Percentiles rank a stretch among this genome's conserved stretches.
Evolutionary conservation across 495 filamentous ascomycete species (phyloP).

Genomic region (Tuber melanosporum): DNA sequence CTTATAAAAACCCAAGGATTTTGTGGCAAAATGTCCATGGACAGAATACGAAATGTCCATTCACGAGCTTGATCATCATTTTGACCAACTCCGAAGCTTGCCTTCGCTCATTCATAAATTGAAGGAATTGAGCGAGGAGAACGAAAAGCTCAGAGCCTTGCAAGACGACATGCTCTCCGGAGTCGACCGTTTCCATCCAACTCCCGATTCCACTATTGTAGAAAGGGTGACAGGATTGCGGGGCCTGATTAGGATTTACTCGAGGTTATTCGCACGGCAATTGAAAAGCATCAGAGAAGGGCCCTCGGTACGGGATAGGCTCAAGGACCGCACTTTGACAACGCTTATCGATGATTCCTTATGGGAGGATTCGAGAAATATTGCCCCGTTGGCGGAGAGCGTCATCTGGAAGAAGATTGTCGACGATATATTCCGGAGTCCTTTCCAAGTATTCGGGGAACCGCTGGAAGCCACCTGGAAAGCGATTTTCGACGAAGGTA

Average conservation of each 20-base stretch:
- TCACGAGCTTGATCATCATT: not conserved
- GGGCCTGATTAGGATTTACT: not conserved
- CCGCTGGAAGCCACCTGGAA: not conserved
- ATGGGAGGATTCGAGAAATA: not conserved
- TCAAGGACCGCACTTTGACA: not conserved
- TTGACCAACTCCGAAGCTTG: not conserved
- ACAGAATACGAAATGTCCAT: constrained; percentile 1
- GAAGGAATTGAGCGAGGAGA: not conserved
- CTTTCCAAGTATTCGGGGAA: not conserved
- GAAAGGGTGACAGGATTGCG: not conserved
- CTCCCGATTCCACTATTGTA: not conserved
- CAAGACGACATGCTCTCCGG: not conserved
- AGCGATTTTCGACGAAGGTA: not conserved
- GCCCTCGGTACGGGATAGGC: not conserved
- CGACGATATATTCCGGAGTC: not conserved
- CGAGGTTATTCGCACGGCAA: not conserved
- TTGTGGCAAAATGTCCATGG: not conserved
- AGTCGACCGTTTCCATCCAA: not conserved
- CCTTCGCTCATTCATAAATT: not conserved
- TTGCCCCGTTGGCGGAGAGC: not conserved
- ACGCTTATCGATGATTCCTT: not conserved
- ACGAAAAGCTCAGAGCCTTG: not conserved
- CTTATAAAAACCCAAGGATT: not conserved
- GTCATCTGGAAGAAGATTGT: constrained; percentile 1
- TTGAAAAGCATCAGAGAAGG: not conserved